Conservation (phyloP, 768 basidiomycete species). For the Tulasnella sp. region DNA sequence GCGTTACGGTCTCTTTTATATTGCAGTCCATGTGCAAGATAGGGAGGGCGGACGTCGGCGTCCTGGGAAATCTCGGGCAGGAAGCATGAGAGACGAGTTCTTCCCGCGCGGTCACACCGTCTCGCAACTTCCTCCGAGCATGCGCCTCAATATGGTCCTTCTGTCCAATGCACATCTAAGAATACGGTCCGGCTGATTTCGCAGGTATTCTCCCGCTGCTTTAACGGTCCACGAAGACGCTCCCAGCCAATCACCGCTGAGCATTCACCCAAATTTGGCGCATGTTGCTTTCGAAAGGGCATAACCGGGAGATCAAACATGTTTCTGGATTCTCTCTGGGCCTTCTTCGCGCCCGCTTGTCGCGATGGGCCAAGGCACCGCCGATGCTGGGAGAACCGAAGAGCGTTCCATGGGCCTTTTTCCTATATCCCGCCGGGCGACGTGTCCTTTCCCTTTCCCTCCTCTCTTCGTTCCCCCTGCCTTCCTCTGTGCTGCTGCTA, state of each 20-base stretch:
- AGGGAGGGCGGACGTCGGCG: background rate
- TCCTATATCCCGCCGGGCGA: slow-evolving; percentile 12
- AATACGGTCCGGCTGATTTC: background rate
- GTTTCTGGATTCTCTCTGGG: background rate
- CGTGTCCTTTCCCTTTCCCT: background rate
- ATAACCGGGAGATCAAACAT: slow-evolving; percentile 4
- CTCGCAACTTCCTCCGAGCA: slow-evolving; percentile 17
- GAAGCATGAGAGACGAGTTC: background rate
- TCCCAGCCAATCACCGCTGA: background rate
- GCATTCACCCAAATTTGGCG: background rate
- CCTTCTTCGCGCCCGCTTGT: background rate
- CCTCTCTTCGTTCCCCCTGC: background rate
- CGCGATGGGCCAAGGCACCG: slow-evolving; percentile 9
- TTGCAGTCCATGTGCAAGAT: background rate
- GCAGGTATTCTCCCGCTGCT: background rate
- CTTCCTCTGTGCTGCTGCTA: background rate
- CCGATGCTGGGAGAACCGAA: background rate
- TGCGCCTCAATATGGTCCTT: slow-evolving; percentile 18
- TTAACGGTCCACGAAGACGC: background rate
- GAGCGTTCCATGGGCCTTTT: background rate
- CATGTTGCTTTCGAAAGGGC: background rate
- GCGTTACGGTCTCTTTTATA: background rate
- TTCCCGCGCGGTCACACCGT: slow-evolving; percentile 3
- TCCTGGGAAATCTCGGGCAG: background rate
- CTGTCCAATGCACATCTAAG: background rate